phyloP scores from a whole-genome alignment of 1,139 yeast species.

The Kurtzmaniella quercitrusa region DNA sequence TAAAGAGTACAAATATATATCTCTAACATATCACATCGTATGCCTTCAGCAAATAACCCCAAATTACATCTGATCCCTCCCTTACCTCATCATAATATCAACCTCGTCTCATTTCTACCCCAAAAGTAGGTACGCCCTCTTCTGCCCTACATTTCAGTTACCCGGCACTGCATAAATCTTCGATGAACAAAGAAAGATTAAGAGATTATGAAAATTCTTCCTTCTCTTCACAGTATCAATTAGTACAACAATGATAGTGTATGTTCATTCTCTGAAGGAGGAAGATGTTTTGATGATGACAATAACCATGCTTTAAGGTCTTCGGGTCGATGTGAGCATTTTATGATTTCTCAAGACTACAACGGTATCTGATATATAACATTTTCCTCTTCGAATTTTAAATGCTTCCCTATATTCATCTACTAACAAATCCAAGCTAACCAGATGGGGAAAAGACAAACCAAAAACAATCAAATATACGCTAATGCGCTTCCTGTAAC shows the following conservation, averaged over 20 bases:
- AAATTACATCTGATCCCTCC: too few relatives aligned
- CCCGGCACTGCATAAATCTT: neutral
- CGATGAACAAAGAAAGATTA: neutral
- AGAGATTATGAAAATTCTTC: too few relatives aligned
- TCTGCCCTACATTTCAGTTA: neutral
- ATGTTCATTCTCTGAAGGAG: neutral
- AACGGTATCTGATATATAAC: slow-evolving; percentile 89
- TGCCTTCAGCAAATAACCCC: too few relatives aligned
- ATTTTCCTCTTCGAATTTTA: slow-evolving; percentile 1
- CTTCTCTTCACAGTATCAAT: neutral
- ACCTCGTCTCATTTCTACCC: too few relatives aligned
- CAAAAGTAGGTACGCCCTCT: neutral
- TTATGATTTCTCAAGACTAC: slow-evolving; percentile 91
- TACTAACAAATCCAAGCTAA: slow-evolving; percentile 14
- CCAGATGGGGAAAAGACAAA: slow-evolving; percentile 21
- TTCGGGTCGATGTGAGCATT: slow-evolving; percentile 60
- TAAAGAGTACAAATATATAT: too few relatives aligned
- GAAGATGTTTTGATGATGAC: slow-evolving; percentile 36
- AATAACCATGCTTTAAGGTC: slow-evolving; percentile 49
- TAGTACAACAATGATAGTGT: neutral
- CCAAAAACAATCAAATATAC: slow-evolving; percentile 31
- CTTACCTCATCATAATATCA: too few relatives aligned
- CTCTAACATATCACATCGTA: too few relatives aligned
- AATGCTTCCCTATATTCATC: neutral
- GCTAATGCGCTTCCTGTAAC: slow-evolving; percentile 47